Evolutionary conservation across 257 asterid species (phyloP).

Genomic region (Solanum etuberosum): DNA sequence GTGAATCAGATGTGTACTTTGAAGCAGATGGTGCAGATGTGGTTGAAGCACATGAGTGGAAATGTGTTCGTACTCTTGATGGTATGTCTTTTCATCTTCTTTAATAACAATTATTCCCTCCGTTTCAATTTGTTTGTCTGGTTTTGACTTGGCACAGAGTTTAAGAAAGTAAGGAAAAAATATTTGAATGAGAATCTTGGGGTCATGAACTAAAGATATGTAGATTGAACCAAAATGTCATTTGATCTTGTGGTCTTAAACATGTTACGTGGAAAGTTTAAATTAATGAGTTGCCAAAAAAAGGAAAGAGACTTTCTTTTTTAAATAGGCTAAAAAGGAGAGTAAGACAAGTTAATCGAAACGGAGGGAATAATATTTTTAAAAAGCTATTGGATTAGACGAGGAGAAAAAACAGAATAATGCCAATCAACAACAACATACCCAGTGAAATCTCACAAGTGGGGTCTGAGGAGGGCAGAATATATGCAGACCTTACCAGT

Average conservation of each 20-base stretch:
- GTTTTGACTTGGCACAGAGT: background rate
- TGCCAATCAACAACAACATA: background rate
- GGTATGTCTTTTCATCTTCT: slow-evolving; percentile 37
- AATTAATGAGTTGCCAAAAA: background rate
- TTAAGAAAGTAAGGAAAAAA: background rate
- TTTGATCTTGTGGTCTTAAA: background rate
- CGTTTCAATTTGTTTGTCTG: background rate
- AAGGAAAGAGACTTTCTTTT: background rate
- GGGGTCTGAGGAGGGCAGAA: background rate
- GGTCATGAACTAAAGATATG: background rate
- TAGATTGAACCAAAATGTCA: background rate
- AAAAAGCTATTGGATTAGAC: background rate
- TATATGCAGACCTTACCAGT: background rate
- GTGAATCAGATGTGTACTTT: slow-evolving; percentile 31
- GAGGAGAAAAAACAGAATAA: background rate
- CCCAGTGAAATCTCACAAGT: background rate
- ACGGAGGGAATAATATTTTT: background rate
- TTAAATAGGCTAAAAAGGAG: background rate
- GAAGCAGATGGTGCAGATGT: slow-evolving; percentile 78
- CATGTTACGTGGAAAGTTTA: background rate
- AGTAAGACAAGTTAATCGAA: background rate
- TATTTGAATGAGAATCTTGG: background rate
- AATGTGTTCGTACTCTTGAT: slow-evolving; percentile 78
- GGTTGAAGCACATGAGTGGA: slow-evolving; percentile 87
- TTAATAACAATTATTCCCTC: background rate